Percentiles rank a stretch among this genome's conserved stretches.
Evolutionary conservation across 2,329 filamentous ascomycete species (phyloP).

Genomic region (Trichoderma koningiopsis): DNA sequence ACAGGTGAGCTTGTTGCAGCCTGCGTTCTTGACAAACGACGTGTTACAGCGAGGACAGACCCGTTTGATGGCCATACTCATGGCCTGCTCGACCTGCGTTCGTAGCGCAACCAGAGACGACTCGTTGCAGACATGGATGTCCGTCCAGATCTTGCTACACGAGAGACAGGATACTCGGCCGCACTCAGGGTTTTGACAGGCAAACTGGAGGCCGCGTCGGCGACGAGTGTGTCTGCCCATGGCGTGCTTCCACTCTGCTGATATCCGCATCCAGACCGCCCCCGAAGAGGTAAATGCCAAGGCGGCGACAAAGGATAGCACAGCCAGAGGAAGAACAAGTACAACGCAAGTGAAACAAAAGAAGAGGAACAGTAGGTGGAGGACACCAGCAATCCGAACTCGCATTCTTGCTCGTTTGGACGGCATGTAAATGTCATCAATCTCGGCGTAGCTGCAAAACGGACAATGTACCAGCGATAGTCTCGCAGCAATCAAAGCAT

Average conservation of each 20-base stretch:
- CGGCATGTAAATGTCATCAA: conserved; percentile 74
- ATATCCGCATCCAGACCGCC: conserved; percentile 46
- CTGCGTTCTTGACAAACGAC: conserved; percentile 87
- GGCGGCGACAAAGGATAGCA: conserved; percentile 50
- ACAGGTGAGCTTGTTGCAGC: conserved; percentile 97
- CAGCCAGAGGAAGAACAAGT: conserved; percentile 55
- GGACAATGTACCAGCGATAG: conserved; percentile 81
- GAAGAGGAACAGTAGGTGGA: conserved; percentile 53
- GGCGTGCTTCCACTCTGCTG: conserved; percentile 58
- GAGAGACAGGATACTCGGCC: conserved; percentile 72
- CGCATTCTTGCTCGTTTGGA: conserved; percentile 56
- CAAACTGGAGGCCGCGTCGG: conserved; percentile 74
- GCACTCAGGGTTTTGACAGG: conserved; percentile 72
- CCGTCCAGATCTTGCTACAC: conserved; percentile 80
- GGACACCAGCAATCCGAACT: conserved; percentile 55
- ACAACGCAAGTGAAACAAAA: conserved; percentile 58
- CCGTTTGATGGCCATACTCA: conserved; percentile 91
- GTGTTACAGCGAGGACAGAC: conserved; percentile 91
- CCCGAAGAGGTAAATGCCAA: conserved; percentile 48
- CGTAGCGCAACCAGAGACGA: conserved; percentile 79
- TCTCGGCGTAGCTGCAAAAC: conserved; percentile 89
- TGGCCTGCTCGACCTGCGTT: conserved; percentile 87
- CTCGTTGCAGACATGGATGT: conserved; percentile 89
- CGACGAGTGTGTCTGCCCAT: conserved; percentile 69
- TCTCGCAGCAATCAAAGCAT: conserved; percentile 71